Base-by-base conservation (phyloP, 805 yeast species). In the Vanderwaltozyma verrucispora region DNA sequence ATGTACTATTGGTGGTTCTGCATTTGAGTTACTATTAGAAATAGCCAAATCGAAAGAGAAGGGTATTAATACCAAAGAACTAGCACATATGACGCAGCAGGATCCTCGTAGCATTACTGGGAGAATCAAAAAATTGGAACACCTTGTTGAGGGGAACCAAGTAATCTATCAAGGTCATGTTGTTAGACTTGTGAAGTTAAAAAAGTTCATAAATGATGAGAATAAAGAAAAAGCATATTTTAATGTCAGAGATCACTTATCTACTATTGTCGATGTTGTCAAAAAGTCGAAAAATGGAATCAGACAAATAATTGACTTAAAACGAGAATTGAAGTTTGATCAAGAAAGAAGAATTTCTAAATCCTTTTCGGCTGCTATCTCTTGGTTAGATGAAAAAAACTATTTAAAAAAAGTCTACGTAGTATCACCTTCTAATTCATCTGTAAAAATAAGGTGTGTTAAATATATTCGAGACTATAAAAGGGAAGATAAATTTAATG, bases 91-190 rank as follows among this genome's bases (percentile, higher is more conserved):
- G 15, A 72, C 87, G 0, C 72, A 72, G 8, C 92, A 81, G 56
- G 92, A 81, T 48, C 72, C 78, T 14, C 67, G 89, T 44, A 78
- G 87, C 40, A 63, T 80, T 29, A 76, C 87, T 0, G 65, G 75
- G 1, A 65, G 92, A 46, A 62, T 80, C 36, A 75, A 72, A 47
- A 67, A 68, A 30, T 59, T 81, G 15, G 73, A 65, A 27, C 74
- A 72, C 16, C 56, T 77, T 14, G 68, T 78, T 5, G 59, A 59
- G 17, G 73, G 68, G 35, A 44, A 46, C 1, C 64, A 56, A 32
- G 46, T 68, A 17, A 42, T 66, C 19, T 59, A 60, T 24, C 59
- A 69, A 26, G 71, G 75, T 2, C 73, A 70, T 39, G 72, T 70
- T 30, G 73, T 84, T 7, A 72, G 71, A 41, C 63, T 71, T 27